A percentile compares a stretch with the other conserved stretches of the same genome.
These are phyloP conservation scores for Metarhizium robertsii DNA, from an alignment of 2,329 filamentous ascomycete genomes.

Conservation along the genomic window DNA sequence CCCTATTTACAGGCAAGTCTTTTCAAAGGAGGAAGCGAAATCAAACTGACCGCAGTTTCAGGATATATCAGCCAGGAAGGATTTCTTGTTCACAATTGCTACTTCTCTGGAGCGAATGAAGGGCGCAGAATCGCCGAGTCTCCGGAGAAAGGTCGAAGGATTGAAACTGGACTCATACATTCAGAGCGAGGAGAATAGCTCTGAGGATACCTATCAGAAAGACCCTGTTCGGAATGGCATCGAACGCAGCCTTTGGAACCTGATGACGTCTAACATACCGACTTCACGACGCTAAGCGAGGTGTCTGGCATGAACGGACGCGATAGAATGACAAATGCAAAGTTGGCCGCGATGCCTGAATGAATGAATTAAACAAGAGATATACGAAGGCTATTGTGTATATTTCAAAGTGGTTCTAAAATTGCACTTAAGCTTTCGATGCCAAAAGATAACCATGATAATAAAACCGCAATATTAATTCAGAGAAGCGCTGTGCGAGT, in stretches of 20 bases:
- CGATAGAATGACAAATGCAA: background rate
- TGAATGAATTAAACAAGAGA: background rate
- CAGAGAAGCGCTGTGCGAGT: background rate
- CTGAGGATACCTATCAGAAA: background rate
- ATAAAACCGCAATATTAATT: background rate
- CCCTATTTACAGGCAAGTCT: constrained; percentile 23
- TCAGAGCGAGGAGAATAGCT: background rate
- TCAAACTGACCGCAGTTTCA: constrained; percentile 9
- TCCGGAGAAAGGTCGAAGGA: constrained; percentile 19
- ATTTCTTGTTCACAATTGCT: constrained; percentile 18
- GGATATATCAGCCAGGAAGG: constrained; percentile 17
- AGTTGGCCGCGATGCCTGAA: background rate
- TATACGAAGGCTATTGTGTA: background rate
- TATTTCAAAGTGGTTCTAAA: background rate
- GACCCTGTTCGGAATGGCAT: constrained; percentile 4
- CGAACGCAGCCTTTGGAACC: constrained; percentile 14
- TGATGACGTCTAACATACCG: constrained; percentile 11
- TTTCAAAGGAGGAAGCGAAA: too few relatives aligned
- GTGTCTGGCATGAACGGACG: background rate
- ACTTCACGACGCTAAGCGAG: background rate
- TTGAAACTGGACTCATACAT: background rate
- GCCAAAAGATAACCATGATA: background rate
- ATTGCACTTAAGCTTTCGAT: background rate
- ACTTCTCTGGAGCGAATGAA: constrained; percentile 22
- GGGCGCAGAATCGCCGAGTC: constrained; percentile 23